Percentiles rank a stretch among this genome's conserved stretches.
Conservation (phyloP, 1,284 basidiomycete genomes). For the Porogramme epimiltina region DNA sequence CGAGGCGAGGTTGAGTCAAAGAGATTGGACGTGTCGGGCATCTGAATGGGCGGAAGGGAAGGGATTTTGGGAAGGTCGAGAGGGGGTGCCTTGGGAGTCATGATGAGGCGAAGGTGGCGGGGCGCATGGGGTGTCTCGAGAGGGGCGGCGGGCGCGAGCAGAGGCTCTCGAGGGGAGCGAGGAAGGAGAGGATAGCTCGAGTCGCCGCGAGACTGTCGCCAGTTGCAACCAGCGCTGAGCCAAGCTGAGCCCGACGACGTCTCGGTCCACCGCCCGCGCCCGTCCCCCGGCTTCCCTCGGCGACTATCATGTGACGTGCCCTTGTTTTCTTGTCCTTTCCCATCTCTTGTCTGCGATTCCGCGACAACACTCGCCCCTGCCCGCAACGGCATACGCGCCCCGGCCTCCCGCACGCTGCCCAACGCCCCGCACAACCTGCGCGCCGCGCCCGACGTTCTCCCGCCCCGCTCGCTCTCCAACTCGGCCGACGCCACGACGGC, state of each 20-base stretch:
- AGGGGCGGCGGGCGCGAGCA: conserved; percentile 6
- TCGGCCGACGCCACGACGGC: too few relatives aligned
- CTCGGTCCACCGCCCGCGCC: conserved; percentile 12
- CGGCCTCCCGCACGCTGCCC: too few relatives aligned
- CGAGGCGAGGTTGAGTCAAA: conserved; percentile 14
- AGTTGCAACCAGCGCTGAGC: conserved; percentile 20
- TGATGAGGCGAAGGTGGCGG: conserved; percentile 30
- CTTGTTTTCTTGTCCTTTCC: too few relatives aligned
- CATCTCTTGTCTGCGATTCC: not conserved
- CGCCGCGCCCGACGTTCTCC: too few relatives aligned
- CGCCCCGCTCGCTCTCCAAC: too few relatives aligned
- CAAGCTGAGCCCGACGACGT: conserved; percentile 7
- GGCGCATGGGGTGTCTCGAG: conserved; percentile 27
- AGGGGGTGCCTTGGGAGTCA: conserved; percentile 32
- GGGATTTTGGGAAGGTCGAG: conserved; percentile 46
- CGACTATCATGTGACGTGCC: conserved; percentile 16
- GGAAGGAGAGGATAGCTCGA: conserved; percentile 1
- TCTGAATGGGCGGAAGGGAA: conserved; percentile 46
- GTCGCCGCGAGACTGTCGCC: conserved; percentile 12
- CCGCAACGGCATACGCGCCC: too few relatives aligned
- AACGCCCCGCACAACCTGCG: too few relatives aligned
- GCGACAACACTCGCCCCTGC: too few relatives aligned
- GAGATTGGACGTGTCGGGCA: conserved; percentile 36
- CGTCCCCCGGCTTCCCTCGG: conserved; percentile 2
- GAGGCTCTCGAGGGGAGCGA: conserved; percentile 5